A percentile compares a stretch with the other conserved stretches of the same genome.
Conservation (phyloP, 202 grass and related monocot species). For the Hordeum pubiflorum region DNA sequence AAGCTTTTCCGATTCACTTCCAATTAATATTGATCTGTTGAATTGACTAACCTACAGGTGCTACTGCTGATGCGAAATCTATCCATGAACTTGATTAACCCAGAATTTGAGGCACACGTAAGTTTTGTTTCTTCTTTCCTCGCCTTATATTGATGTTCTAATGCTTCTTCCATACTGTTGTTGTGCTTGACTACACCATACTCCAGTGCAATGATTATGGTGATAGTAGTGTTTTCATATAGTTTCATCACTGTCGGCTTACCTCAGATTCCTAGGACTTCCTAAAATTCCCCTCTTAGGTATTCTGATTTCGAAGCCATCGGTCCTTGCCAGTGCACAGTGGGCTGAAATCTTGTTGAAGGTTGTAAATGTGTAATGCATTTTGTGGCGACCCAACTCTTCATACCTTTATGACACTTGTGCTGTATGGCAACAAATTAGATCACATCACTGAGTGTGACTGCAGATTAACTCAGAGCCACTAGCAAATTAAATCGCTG, state of each 20-base stretch:
- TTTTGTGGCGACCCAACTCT: neutral
- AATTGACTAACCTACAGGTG: constrained; percentile 41
- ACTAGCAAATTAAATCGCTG: neutral
- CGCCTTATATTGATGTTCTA: neutral
- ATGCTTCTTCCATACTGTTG: neutral
- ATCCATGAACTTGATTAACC: constrained; percentile 76
- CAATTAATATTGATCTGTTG: constrained; percentile 9
- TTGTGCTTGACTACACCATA: neutral
- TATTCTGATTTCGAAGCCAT: neutral
- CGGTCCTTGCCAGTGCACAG: neutral
- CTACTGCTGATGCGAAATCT: constrained; percentile 93
- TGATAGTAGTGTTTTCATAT: neutral
- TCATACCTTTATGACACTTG: neutral
- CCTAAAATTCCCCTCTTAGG: neutral
- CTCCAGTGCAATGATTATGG: neutral
- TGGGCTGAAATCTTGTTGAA: neutral
- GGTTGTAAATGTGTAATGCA: neutral
- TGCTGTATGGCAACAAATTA: neutral
- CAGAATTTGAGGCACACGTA: constrained; percentile 87
- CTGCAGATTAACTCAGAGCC: neutral
- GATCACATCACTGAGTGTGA: neutral
- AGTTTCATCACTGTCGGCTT: neutral
- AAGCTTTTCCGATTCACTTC: neutral
- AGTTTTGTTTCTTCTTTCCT: constrained; percentile 32
- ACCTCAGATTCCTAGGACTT: neutral